These are phyloP conservation scores for Ceratobasidium sp. DNA, from an alignment of 1,284 basidiomycete species.

Conservation along the genomic window DNA sequence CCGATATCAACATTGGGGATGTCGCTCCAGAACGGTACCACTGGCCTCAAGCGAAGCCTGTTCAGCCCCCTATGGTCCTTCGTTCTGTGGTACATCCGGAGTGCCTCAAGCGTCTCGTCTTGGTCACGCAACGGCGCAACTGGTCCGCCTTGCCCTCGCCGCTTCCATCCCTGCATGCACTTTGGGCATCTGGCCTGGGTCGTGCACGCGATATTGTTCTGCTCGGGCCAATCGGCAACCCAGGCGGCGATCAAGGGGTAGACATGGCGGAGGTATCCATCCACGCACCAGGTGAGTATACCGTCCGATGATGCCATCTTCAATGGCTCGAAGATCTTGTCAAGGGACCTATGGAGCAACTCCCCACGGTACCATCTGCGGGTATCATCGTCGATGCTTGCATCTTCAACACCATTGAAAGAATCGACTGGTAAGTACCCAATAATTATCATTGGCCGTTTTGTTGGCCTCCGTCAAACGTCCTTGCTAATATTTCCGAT, in stretches of 20 bases:
- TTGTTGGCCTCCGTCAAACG: slow-evolving; percentile 20
- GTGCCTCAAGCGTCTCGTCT: too few species aligned
- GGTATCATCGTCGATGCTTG: not conserved
- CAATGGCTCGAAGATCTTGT: slow-evolving; percentile 23
- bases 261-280: slow-evolving; percentile 19
- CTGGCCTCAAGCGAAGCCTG: not conserved
- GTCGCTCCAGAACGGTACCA: too few species aligned
- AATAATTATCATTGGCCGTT: slow-evolving; percentile 10
- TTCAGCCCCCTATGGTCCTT: not conserved
- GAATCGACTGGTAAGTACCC: slow-evolving; percentile 37
- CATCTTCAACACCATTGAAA: not conserved
- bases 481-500: slow-evolving; percentile 40
- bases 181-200: slow-evolving; percentile 2
- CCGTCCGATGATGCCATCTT: slow-evolving; percentile 5
- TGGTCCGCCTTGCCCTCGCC: too few species aligned
- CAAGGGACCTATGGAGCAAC: slow-evolving; percentile 40
- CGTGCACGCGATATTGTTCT: slow-evolving; percentile 11
- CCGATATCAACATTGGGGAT: not conserved
- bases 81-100: not conserved
- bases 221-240: slow-evolving; percentile 24
- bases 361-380: not conserved
- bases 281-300: slow-evolving; percentile 5
- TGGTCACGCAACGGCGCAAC: not conserved
- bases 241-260: slow-evolving; percentile 33
- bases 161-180: not conserved